Evolutionary conservation across 2,329 filamentous ascomycete genomes (phyloP), one percentile per base, ranked within the genome.

Genomic region (Cladosporium velox): DNA sequence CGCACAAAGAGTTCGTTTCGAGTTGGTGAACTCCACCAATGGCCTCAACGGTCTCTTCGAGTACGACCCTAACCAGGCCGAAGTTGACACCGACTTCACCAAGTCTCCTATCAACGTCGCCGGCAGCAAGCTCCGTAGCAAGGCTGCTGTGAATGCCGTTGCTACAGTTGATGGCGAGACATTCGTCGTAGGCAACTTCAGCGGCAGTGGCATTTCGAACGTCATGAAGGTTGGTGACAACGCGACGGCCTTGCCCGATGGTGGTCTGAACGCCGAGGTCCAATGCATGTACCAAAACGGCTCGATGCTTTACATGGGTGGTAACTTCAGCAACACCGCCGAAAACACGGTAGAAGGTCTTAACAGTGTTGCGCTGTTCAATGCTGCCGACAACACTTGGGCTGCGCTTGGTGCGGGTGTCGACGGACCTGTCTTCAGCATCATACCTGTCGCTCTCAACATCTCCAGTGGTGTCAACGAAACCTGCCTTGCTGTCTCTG

Each of bases 41-140:
- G 91, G 91, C 3, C 81, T 99, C 63, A 97, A 97, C 74, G 93
- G 93, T 10, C 81, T 99, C 1, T 98, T 91, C 76, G 95, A 98
- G 73, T 97, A 91, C 75, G 86, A 96, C 71, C 91, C 93, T 0
- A 84, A 83, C 21, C 75, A 84, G 66, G 81, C 83, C 14, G 82
- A 83, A 0, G 81, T 91, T 38, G 83, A 87, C 69, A 83, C 84
- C 0, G 85, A 91, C 70, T 88, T 96, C 66, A 83, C 87, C 15
- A 84, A 85, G 30, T 97, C 93, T 1, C 84, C 88, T 18, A 88
- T 97, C 74, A 90, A 96, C 77, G 84, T 86, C 72, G 90, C 94
- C 41, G 92, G 92, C 21, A 87, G 86, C 38, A 86, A 84, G 65
- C 89, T 98, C 63, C 81, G 87, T 14, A 79, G 83, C 7, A 84